Conservation (phyloP, 176 grass and related monocot genomes). For the Puccinellia tenuiflora region DNA sequence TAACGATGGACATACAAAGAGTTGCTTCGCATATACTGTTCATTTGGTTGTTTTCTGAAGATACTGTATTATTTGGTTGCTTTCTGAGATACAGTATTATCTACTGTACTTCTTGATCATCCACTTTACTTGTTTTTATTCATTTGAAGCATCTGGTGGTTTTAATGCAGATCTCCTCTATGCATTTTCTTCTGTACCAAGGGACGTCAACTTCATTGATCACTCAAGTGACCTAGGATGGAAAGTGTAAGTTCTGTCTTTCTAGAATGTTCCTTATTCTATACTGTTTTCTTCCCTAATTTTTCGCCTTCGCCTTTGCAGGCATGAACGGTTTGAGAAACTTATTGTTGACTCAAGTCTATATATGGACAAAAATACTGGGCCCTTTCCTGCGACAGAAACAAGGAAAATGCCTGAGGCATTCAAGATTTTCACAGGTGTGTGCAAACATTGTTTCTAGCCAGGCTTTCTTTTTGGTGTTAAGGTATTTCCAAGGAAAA, state of each 20-base stretch:
- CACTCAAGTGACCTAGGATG: constrained; percentile 66
- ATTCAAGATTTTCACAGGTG: constrained; percentile 91
- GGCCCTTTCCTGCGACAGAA: constrained; percentile 24
- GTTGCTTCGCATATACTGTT: not conserved
- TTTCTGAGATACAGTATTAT: not conserved
- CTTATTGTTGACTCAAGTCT: constrained; percentile 64
- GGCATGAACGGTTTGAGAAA: constrained; percentile 69
- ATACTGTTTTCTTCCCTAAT: not conserved
- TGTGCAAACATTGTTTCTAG: not conserved
- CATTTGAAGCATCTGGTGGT: not conserved
- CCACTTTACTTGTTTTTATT: not conserved
- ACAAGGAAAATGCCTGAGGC: constrained; percentile 56
- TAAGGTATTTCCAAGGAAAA: not conserved
- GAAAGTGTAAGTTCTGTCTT: constrained; percentile 48
- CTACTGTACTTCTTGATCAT: not conserved
- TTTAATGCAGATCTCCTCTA: constrained; percentile 54
- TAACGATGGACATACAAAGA: not conserved
- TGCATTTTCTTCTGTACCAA: constrained; percentile 47
- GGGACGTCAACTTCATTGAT: constrained; percentile 59
- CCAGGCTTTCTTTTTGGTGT: not conserved
- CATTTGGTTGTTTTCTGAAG: not conserved
- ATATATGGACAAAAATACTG: constrained; percentile 43
- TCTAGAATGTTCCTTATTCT: not conserved
- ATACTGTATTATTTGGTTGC: not conserved
- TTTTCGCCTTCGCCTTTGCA: not conserved